Base-by-base conservation (phyloP, 371 early-diverging fungal species). In the Furculomyces boomerangus region DNA sequence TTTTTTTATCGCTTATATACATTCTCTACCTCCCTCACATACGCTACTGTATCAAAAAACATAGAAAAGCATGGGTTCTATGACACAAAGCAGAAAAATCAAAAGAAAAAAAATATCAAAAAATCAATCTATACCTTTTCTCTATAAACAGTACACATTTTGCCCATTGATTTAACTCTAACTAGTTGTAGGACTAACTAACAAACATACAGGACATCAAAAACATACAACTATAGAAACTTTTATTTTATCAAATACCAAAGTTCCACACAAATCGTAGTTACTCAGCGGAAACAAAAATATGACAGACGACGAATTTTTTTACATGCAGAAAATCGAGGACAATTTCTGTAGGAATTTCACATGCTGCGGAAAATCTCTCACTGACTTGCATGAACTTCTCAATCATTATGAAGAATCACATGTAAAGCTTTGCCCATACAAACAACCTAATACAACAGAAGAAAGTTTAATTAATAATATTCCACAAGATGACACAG, bases 401-500 rank as follows among this genome's bases (percentile, higher is more conserved):
- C 71, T 90, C 46, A 86, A 88, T 60, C 93, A 93, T 68, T 90
- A 87, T 65, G 93, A 93, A 68, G 90, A 89, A 63, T 76, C 74
- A 57, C 93, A 93, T 63, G 92, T 90, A 48, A 81, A 79, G 40
- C 71, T 89, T 28, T 90, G 88, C 63, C 81, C 80, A 24, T 87
- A 89, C 48, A 79, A 79, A 50, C 58, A 58, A 2, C 60, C 39
- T n/a, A 45, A 22, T 8, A 27, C 45, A 10, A 45, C 24, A 8
- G 27, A 45, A 27, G 45, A 22, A 24, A 10, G 5, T 13, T 10
- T 24, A 7, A 8, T 20, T 27, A 45, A 10, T 20, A 10, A 27
- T 45, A 22, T 10, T 45, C 14, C 7, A 7, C 45, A 27, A 45
- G 20, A 13, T 7, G 45, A 20, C 10, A 27, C 7, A 20, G 10